Evolutionary conservation across 2,329 filamentous ascomycete genomes (phyloP), one percentile per base, ranked within the genome.

Genomic region (Trichoderma citrinoviride): DNA sequence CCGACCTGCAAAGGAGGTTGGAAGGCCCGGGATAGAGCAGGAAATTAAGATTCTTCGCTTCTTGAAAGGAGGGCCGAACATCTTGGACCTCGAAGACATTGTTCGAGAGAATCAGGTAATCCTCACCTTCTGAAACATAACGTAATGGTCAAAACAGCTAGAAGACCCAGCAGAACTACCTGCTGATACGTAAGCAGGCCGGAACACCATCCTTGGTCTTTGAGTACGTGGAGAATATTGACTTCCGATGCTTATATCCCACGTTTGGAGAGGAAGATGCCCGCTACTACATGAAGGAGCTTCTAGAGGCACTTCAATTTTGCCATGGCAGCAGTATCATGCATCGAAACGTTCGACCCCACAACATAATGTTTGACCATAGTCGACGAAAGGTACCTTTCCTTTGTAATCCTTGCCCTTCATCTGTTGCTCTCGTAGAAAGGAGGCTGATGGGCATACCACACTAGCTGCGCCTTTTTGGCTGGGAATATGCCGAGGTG

Each of bases 11-110:
- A 99, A 99, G 83, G 95, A 95, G 4, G 96, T 99, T 65, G 99
- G 99, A 88, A 99, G 99, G 91, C 98, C 98, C 93, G 98, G 99
- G 90, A 99, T 99, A 78, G 99, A 99, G 91, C 88, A 95, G 76
- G 95, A 99, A 80, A 99, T 99, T 87, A 99, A 99, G 85, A 99
- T 99, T 73, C 84, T 99, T 72, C 95, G 98, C 80, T 99, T 99
- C 75, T 83, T 99, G 68, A 94, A 93, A 0, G 95, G 95, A 44
- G 95, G 95, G 0, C 94, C 95, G 67, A 99, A 99, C 75, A 94
- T 99, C 69, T 90, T 99, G 67, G 93, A 93, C 44, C 83, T 99
- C 70, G 85, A 99, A 68, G 95, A 99, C 75, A 95, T 99, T 33
- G 95, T 99, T 52, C 84, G 96, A 74, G 95, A 99, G 76, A 92